These are phyloP conservation scores for Phytomonas francai DNA, from an alignment of 208 protist genomes.

Conservation along the genomic window DNA sequence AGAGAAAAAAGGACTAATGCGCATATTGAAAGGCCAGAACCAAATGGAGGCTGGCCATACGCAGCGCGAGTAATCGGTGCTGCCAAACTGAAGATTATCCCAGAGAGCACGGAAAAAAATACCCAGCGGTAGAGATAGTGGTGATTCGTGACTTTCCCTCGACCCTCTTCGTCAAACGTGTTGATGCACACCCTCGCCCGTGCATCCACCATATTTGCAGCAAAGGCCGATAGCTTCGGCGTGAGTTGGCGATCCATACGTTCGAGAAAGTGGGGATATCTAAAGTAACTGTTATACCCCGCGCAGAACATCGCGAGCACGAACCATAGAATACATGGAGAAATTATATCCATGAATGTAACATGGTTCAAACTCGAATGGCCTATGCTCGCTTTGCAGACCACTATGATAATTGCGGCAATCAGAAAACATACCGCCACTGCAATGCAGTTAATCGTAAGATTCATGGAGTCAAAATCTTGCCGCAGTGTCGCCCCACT, in stretches of 20 bases:
- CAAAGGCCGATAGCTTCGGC: conserved; percentile 53
- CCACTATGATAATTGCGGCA: conserved; percentile 42
- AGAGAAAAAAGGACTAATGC: conserved; percentile 38
- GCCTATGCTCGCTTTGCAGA: conserved; percentile 30
- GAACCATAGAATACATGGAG: conserved; percentile 67
- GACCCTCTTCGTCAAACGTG: conserved; percentile 71
- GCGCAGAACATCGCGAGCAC: conserved; percentile 32
- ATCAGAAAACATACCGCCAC: conserved; percentile 43
- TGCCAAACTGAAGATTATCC: conserved; percentile 42
- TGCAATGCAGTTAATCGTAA: conserved; percentile 31
- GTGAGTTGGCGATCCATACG: conserved; percentile 59
- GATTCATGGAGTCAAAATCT: conserved; percentile 49
- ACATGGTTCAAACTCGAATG: conserved; percentile 29
- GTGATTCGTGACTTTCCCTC: conserved; percentile 47
- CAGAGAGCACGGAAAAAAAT: conserved; percentile 26
- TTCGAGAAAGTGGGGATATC: conserved; percentile 59
- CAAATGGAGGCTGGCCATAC: conserved; percentile 42
- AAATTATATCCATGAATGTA: conserved; percentile 44
- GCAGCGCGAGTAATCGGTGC: conserved; percentile 47
- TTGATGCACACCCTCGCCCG: conserved; percentile 59
- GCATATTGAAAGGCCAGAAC: conserved; percentile 26
- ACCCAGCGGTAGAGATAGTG: conserved; percentile 69
- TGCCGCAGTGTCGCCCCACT: conserved; percentile 62
- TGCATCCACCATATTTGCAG: conserved; percentile 59
- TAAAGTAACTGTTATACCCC: conserved; percentile 50